Percentiles rank a stretch among this genome's conserved stretches.
Evolutionary conservation across 345 rosid genomes (phyloP).

Genomic region (Aquilaria yunnanensis): DNA sequence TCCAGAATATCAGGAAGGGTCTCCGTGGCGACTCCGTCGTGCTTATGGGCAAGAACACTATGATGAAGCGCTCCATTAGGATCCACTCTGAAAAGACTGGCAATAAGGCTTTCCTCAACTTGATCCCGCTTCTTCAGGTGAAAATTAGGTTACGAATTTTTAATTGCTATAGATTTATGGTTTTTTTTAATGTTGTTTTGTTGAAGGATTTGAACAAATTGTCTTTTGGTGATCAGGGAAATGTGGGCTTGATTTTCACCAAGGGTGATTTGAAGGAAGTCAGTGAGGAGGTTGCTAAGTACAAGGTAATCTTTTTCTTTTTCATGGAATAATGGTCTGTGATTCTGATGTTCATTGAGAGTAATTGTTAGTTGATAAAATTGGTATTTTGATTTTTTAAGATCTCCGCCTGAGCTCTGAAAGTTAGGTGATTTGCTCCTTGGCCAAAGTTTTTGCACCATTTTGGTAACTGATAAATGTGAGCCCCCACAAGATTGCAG

Average conservation of each 20-base stretch:
- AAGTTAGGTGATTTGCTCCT: too few species aligned
- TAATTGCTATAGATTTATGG: background rate
- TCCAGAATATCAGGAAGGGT: slow-evolving; percentile 81
- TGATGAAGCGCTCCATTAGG: slow-evolving; percentile 90
- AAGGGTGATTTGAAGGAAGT: slow-evolving; percentile 98
- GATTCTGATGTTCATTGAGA: background rate
- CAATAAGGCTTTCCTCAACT: slow-evolving; percentile 43
- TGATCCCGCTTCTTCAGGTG: slow-evolving; percentile 87
- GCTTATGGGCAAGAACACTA: slow-evolving; percentile 96
- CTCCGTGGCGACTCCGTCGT: slow-evolving; percentile 78
- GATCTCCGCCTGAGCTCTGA: too few species aligned
- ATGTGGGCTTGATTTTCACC: slow-evolving; percentile 91
- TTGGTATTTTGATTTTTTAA: too few species aligned
- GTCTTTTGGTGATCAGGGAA: slow-evolving; percentile 42
- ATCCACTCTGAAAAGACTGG: slow-evolving; percentile 78
- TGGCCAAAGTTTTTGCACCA: too few species aligned
- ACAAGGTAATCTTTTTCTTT: slow-evolving; percentile 49
- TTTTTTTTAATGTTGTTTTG: background rate
- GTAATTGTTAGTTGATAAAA: too few species aligned
- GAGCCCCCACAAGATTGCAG: too few species aligned
- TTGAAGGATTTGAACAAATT: background rate
- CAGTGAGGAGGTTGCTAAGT: slow-evolving; percentile 87
- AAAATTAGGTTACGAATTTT: background rate
- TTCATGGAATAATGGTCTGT: background rate
- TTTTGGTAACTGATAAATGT: background rate